phyloP scores from a whole-genome alignment of 495 filamentous ascomycete species.

The Lophiotrema nucula region DNA sequence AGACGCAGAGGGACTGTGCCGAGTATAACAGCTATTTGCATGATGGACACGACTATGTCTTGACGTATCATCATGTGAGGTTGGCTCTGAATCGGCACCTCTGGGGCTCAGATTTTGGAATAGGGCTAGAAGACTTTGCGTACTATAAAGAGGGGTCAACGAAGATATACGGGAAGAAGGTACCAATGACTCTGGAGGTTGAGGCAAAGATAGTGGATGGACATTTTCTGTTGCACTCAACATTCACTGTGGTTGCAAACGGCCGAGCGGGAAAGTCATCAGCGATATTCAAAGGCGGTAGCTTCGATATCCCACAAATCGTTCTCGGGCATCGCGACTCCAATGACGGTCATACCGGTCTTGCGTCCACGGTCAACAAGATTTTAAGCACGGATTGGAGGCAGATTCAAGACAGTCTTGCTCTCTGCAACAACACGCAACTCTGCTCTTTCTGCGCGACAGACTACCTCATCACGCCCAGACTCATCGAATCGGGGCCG shows the following conservation, averaged over 20 bases:
- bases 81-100: conserved; percentile 23
- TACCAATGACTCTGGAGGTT: background rate
- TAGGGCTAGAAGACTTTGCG: conserved; percentile 6
- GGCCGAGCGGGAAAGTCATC: background rate
- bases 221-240: conserved; percentile 9
- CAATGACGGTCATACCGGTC: conserved; percentile 7
- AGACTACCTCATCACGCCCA: conserved; percentile 5
- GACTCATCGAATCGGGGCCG: too few species aligned
- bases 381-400: background rate
- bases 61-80: conserved; percentile 18
- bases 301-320: conserved; percentile 13
- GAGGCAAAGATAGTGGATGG: conserved; percentile 12
- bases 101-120: conserved; percentile 23
- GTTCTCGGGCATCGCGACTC: conserved; percentile 20
- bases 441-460: conserved; percentile 16
- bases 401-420: too few species aligned
- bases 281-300: background rate
- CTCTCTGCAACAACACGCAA: too few species aligned
- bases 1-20: conserved; percentile 11
- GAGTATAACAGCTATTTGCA: conserved; percentile 24
- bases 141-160: background rate
- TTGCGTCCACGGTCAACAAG: background rate
- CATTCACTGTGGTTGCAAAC: background rate
- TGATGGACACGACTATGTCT: conserved; percentile 13
- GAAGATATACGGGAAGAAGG: background rate